Conservation (phyloP, 192 early-diverging fungal species). For the Linnemannia exigua region DNA sequence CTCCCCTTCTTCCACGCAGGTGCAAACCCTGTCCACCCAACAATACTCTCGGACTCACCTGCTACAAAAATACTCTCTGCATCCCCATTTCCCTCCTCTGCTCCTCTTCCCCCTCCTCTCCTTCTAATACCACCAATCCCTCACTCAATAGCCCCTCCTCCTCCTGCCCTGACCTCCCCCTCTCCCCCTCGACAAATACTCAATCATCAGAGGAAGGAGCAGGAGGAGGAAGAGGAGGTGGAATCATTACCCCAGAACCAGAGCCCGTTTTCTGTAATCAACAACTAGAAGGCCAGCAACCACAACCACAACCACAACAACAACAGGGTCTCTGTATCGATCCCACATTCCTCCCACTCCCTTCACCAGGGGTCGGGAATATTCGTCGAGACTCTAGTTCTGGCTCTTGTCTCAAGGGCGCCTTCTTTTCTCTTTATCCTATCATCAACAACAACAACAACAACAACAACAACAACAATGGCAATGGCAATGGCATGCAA, state of each 20-base stretch:
- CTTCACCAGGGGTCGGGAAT: conserved; percentile 13
- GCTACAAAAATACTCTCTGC: conserved; percentile 28
- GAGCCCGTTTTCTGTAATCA: not conserved
- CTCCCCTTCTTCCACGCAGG: not conserved
- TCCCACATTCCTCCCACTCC: conserved; percentile 8
- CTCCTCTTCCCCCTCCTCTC: not conserved
- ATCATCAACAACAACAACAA: not conserved
- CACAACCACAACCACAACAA: not conserved
- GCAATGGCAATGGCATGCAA: not conserved
- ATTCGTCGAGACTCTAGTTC: conserved; percentile 2
- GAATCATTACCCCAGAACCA: not conserved
- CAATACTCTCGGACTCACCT: conserved; percentile 13
- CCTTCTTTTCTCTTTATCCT: conserved; percentile 19
- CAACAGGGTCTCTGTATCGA: conserved; percentile 15
- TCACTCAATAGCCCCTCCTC: no score
- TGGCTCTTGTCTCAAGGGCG: conserved; percentile 5
- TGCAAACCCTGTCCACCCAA: conserved; percentile 8
- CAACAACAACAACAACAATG: not conserved
- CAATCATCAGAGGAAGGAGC: no score
- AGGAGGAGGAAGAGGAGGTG: not conserved
- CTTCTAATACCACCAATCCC: not conserved
- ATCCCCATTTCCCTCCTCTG: conserved; percentile 16
- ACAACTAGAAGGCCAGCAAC: no score
- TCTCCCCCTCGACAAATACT: not conserved
- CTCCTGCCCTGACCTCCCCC: not conserved